Evolutionary conservation across 2,329 filamentous ascomycete species (phyloP).

Genomic region (Penicillium oxalicum): DNA sequence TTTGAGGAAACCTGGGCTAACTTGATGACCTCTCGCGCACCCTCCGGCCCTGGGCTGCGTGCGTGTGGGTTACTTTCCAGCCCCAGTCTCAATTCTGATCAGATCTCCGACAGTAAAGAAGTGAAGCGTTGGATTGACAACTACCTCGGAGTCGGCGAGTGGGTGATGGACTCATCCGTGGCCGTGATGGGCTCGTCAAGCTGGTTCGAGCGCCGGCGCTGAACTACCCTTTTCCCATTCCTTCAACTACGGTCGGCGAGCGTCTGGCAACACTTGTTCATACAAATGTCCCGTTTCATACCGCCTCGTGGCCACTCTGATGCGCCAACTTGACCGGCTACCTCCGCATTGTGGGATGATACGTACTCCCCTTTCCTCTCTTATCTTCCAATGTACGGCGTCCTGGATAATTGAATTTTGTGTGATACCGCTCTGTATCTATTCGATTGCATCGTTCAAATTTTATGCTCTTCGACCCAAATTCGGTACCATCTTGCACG

Average conservation of each 20-base stretch:
- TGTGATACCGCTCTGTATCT: conserved; percentile 14
- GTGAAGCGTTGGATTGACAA: conserved; percentile 84
- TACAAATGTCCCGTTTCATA: too few relatives aligned
- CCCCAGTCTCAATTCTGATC: conserved; percentile 80
- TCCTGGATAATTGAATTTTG: conserved; percentile 12
- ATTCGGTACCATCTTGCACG: too few relatives aligned
- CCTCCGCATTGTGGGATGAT: conserved; percentile 7
- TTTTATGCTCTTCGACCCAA: conserved; percentile 2
- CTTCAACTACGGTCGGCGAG: neutral
- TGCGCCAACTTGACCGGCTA: conserved; percentile 13
- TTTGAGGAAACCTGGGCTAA: conserved; percentile 20
- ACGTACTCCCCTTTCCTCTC: conserved; percentile 7
- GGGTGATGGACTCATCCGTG: conserved; percentile 96
- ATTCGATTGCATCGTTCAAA: conserved; percentile 11
- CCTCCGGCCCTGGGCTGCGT: conserved; percentile 22
- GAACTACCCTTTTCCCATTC: conserved; percentile 21
- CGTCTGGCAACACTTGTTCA: neutral
- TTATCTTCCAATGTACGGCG: conserved; percentile 14
- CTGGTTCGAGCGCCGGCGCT: conserved; percentile 88
- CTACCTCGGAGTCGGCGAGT: conserved; percentile 92
- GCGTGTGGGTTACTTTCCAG: conserved; percentile 32
- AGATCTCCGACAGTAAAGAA: conserved; percentile 75
- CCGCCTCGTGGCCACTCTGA: conserved; percentile 10
- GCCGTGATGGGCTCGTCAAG: conserved; percentile 80
- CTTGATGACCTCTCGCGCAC: conserved; percentile 22